Evolutionary conservation across 495 filamentous ascomycete genomes (phyloP).

Genomic region (Talaromyces wortmannii): DNA sequence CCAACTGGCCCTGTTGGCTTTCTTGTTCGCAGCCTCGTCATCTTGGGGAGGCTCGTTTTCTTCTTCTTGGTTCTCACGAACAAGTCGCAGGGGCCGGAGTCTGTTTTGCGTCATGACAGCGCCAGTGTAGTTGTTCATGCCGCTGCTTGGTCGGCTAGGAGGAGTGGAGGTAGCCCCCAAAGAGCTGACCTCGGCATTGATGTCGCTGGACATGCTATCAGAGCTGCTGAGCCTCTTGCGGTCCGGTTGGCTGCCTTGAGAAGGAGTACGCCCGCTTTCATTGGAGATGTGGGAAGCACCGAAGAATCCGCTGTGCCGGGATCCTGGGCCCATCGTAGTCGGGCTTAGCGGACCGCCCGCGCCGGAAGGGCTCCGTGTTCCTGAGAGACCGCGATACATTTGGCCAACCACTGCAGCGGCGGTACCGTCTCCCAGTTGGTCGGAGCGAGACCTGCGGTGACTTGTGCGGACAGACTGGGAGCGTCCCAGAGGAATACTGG

Average conservation of each 20-base stretch:
- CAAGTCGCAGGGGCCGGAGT: slow-evolving; percentile 77
- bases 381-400: slow-evolving; percentile 65
- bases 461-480: slow-evolving; percentile 53
- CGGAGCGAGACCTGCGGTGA: slow-evolving; percentile 60
- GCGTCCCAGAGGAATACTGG: slow-evolving; percentile 70
- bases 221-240: slow-evolving; percentile 43
- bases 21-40: slow-evolving; percentile 46
- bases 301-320: slow-evolving; percentile 35
- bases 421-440: slow-evolving; percentile 51
- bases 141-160: slow-evolving; percentile 46
- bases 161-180: slow-evolving; percentile 46
- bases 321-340: slow-evolving; percentile 36
- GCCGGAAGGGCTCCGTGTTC: slow-evolving; percentile 48
- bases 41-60: slow-evolving; percentile 28
- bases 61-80: slow-evolving; percentile 59
- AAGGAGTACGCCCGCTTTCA: slow-evolving; percentile 43
- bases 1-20: slow-evolving; percentile 56
- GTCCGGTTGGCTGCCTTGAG: slow-evolving; percentile 38
- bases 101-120: slow-evolving; percentile 68
- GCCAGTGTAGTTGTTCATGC: slow-evolving; percentile 46
- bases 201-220: slow-evolving; percentile 54
- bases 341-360: slow-evolving; percentile 50
- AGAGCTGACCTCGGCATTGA: slow-evolving; percentile 44
- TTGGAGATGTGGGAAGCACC: slow-evolving; percentile 33
- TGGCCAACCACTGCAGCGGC: slow-evolving; percentile 70